These are phyloP conservation scores for Aspergillus baeticus DNA, from an alignment of 495 filamentous ascomycete genomes.

Conservation along the genomic window DNA sequence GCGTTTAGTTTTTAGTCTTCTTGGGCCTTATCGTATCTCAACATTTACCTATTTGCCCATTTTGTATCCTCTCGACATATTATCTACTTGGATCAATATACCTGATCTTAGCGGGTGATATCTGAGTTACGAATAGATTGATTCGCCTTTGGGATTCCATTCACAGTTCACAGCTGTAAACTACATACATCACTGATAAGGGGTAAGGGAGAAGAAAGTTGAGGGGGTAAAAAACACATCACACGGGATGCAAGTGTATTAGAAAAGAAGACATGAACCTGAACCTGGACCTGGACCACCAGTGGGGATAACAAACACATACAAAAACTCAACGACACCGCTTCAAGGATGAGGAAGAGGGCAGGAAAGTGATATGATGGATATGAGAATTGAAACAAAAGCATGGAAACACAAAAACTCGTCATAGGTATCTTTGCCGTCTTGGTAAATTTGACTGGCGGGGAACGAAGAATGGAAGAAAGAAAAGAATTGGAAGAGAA, in stretches of 20 bases:
- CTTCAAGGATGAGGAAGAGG: slow-evolving; percentile 12
- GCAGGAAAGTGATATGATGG: not conserved
- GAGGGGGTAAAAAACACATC: too few species aligned
- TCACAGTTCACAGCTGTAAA: slow-evolving; percentile 6
- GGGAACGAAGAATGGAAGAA: slow-evolving; percentile 20
- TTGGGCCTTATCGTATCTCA: too few species aligned
- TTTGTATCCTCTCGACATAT: too few species aligned
- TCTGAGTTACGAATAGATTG: too few species aligned
- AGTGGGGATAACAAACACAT: slow-evolving; percentile 9
- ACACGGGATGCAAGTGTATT: too few species aligned
- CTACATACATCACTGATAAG: too few species aligned
- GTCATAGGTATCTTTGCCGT: slow-evolving; percentile 43
- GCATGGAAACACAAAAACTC: slow-evolving; percentile 23
- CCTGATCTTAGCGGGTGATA: too few species aligned
- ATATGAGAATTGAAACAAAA: slow-evolving; percentile 11
- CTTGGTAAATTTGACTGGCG: slow-evolving; percentile 28
- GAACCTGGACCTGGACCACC: not conserved
- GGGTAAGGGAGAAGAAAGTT: too few species aligned
- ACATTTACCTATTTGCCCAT: too few species aligned
- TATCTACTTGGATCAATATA: too few species aligned
- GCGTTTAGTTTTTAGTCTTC: too few species aligned
- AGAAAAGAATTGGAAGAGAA: slow-evolving; percentile 8
- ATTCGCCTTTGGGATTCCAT: not conserved
- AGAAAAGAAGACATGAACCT: slow-evolving; percentile 2
- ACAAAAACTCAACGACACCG: slow-evolving; percentile 14